A percentile compares a stretch with the other conserved stretches of the same genome.
Evolutionary conservation across 2,329 filamentous ascomycete species (phyloP).

Genomic region (Xylariaceae sp.): DNA sequence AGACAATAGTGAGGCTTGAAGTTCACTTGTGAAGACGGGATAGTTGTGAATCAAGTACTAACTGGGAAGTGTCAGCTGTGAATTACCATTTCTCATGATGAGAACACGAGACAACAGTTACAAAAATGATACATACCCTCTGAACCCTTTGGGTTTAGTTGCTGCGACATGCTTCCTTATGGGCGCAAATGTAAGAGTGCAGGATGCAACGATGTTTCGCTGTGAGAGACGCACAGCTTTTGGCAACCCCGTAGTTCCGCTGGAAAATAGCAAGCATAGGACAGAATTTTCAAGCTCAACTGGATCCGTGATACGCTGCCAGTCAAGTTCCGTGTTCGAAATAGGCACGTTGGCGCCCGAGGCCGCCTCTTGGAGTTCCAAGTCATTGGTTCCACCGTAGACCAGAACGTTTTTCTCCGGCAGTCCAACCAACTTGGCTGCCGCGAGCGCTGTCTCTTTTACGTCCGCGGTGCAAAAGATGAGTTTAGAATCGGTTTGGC

Average conservation of each 20-base stretch:
- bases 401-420: slow-evolving; percentile 44
- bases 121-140: slow-evolving; percentile 16
- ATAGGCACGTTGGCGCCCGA: slow-evolving; percentile 31
- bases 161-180: slow-evolving; percentile 28
- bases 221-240: slow-evolving; percentile 45
- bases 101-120: too few relatives aligned
- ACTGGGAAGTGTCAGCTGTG: slow-evolving; percentile 28
- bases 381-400: slow-evolving; percentile 37
- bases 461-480: slow-evolving; percentile 45
- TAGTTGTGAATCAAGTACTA: not conserved
- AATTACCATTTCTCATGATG: slow-evolving; percentile 7
- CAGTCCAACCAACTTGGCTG: slow-evolving; percentile 43
- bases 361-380: slow-evolving; percentile 29
- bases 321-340: slow-evolving; percentile 40
- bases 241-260: slow-evolving; percentile 45
- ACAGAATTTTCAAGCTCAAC: slow-evolving; percentile 38
- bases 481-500: slow-evolving; percentile 36
- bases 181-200: slow-evolving; percentile 30
- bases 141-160: slow-evolving; percentile 24
- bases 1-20: not conserved
- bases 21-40: not conserved
- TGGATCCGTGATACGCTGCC: slow-evolving; percentile 49
- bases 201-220: slow-evolving; percentile 39
- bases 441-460: slow-evolving; percentile 42
- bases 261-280: slow-evolving; percentile 44